Base-by-base conservation (phyloP, 805 yeast genomes). In the Wickerhamiella cacticola region DNA sequence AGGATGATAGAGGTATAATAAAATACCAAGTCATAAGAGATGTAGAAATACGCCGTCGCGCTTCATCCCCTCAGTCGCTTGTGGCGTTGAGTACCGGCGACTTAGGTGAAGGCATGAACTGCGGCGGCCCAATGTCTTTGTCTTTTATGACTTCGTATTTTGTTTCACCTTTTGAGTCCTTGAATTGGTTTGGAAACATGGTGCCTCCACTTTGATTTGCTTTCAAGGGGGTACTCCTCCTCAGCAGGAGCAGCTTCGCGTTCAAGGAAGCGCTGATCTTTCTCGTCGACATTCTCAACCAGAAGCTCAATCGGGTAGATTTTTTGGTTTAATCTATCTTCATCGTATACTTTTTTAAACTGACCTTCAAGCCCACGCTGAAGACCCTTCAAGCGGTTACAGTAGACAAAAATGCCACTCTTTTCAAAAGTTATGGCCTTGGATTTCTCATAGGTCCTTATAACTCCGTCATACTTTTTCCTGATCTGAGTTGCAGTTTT, bases 351-450 rank as follows among this genome's bases (percentile, higher is more conserved):
- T 65, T 92, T 89, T 19, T 76, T 75, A 54, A 74, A 78, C 0
- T 95, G 86, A 52, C 99, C 98, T 33, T 68, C 69, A 2, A 65
- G 57, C 36, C 72, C 74, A 61, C 95, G 78, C 25, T 73, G 71
- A 56, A 92, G 66, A 12, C 98, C 98, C 50, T 78, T 74, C 10
- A 88, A 84, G 4, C 79, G 77, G 49, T 74, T 71, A n/a, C 82
- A 94, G 50, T 77, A 75, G 9, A 81, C 80, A 42, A 86, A 61
- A 2, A 79, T 78, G 19, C 71, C 68, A 19, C 82, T 59, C 1
- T 65, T 56, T 15, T 78, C 78, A 39, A 80, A 53, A 19, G 69
- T 63, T 10, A 83, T 76, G 53, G 95, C 98, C 21, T 49, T 70
- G n/a, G 41, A 19, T 46, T 71, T 68, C 25, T 66, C 66, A 55